Base-by-base conservation (phyloP, 805 yeast species). In the Candida succiphila region DNA sequence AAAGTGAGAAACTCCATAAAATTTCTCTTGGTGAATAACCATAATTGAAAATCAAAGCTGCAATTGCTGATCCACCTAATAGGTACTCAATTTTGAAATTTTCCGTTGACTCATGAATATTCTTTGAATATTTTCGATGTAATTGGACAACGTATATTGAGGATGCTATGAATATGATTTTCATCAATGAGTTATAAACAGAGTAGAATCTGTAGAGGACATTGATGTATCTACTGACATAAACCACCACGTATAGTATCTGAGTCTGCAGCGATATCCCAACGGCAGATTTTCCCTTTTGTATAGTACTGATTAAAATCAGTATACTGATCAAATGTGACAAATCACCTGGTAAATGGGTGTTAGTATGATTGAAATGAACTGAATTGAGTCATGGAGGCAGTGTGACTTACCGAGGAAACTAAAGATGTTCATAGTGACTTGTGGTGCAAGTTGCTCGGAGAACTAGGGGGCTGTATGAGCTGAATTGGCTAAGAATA, bases 241-340 rank as follows among this genome's bases (percentile, higher is more conserved):
- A 87, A 15, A 86, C 95, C 22, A 78, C 41, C 28, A 71, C 75
- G 54, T 89, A 92, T 27, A 89, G 61, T 1, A 72, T 61, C 54
- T 92, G 97, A 0, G 97, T 84, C 60, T 89, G 89, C 51, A 84
- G 61, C 1, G 96, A 87, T 31, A 92, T 71, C 29, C 98, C 98
- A 21, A 75, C 72, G 30, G 82, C 76, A 6, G 94, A 78, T 39
- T 64, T 65, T 35, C 81, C 70, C 5, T 60, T 50, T 33, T 64
- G 69, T 44, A 92, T 85, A 27, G 86, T 73, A 35, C 75, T 78
- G 32, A 89, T 62, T 42, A 92, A 67, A 35, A 92, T 71, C 38
- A 83, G 61, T 32, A 85, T 83, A 45, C 94, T 78, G 14, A 80
- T 75, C 55, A 85, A 60, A 54, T 92, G 98, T 30, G 92, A 74